A percentile compares a stretch with the other conserved stretches of the same genome.
phyloP scores from a whole-genome alignment of 2,329 filamentous ascomycete species.

The Epichloe uncinata region DNA sequence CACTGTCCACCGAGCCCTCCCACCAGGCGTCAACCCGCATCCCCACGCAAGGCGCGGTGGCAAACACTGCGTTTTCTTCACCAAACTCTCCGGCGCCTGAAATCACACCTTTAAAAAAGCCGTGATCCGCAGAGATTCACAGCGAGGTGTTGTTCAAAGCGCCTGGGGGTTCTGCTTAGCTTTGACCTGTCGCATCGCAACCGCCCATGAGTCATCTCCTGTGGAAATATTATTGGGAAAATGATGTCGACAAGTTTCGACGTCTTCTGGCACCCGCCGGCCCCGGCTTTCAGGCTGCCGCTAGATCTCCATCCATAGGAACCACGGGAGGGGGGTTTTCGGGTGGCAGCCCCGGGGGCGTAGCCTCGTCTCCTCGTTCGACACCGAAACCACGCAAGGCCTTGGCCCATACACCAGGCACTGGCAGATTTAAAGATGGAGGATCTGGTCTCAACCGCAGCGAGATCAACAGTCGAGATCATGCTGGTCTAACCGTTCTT shows the following conservation, averaged over 20 bases:
- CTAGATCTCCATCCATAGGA: constrained; percentile 39
- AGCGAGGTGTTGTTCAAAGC: constrained; percentile 68
- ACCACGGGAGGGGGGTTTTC: constrained; percentile 15
- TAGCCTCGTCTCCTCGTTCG: constrained; percentile 36
- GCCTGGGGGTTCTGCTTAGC: constrained; percentile 21
- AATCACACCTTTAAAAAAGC: constrained; percentile 74
- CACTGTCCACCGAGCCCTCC: neutral
- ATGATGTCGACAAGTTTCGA: constrained; percentile 93
- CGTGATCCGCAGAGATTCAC: constrained; percentile 72
- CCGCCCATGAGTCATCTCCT: constrained; percentile 83
- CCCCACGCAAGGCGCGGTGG: neutral
- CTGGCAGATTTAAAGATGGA: constrained; percentile 31
- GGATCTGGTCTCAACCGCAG: constrained; percentile 33
- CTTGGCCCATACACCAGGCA: constrained; percentile 33
- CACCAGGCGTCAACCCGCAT: neutral
- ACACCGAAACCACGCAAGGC: constrained; percentile 37
- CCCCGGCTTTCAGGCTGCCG: constrained; percentile 38
- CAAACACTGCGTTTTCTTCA: neutral
- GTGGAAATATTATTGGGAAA: constrained; percentile 93
- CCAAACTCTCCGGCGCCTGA: constrained; percentile 20
- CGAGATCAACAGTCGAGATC: constrained; percentile 77
- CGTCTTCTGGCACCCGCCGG: constrained; percentile 67
- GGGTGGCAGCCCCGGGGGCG: constrained; percentile 27
- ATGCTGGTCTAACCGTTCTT: constrained; percentile 68
- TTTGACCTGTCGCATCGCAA: constrained; percentile 8